Conservation (phyloP, 495 filamentous ascomycete genomes). For the Bathelium albidoporum region DNA sequence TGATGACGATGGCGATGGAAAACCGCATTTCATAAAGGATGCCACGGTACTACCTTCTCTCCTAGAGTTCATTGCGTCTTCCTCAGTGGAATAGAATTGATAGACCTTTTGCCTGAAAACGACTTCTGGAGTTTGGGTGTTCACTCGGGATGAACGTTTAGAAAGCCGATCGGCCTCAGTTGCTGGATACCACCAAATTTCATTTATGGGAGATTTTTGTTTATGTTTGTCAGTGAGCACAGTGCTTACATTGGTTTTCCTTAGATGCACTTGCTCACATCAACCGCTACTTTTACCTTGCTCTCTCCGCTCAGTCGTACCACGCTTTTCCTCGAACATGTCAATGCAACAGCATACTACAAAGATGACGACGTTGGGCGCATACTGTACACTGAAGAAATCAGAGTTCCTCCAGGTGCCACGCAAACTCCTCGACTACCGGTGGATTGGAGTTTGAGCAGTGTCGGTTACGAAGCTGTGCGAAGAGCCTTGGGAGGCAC, state of each 20-base stretch:
- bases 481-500: conserved; percentile 73
- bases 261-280: conserved; percentile 70
- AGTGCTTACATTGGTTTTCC: neutral
- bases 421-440: conserved; percentile 65
- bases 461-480: conserved; percentile 73
- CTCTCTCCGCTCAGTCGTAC: conserved; percentile 64
- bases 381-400: conserved; percentile 63
- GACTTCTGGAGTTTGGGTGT: neutral
- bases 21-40: conserved; percentile 62
- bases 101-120: neutral
- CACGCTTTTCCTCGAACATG: conserved; percentile 59
- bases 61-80: neutral
- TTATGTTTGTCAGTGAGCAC: neutral
- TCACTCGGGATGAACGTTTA: neutral
- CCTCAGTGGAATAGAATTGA: neutral
- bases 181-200: neutral
- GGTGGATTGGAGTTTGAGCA: conserved; percentile 63
- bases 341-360: conserved; percentile 80
- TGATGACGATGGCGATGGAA: conserved; percentile 29
- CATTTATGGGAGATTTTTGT: neutral
- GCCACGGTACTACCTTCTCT: conserved; percentile 51
- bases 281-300: conserved; percentile 75
- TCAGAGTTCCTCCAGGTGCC: conserved; percentile 58
- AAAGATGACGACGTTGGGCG: conserved; percentile 65
- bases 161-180: neutral